A percentile compares a stretch with the other conserved stretches of the same genome.
These are phyloP conservation scores for Paramecium pentaurelia DNA, from an alignment of 73 alveolate genomes.

Conservation along the genomic window DNA sequence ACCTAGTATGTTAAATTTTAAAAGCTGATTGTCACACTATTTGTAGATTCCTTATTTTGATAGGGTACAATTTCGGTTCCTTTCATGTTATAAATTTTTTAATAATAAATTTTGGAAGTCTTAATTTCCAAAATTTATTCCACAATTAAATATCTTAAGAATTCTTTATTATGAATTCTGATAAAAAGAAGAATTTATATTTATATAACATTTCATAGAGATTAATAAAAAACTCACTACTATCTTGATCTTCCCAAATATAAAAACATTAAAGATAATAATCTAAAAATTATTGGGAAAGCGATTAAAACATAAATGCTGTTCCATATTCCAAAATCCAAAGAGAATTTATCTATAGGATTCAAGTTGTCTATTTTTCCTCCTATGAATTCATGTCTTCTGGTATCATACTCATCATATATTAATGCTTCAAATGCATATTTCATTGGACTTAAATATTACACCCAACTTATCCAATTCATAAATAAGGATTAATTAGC, in stretches of 20 bases:
- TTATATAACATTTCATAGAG: constrained; percentile 24
- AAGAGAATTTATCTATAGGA: background rate
- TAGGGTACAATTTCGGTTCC: background rate
- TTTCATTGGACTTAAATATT: constrained; percentile 73
- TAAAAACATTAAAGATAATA: background rate
- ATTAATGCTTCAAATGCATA: constrained; percentile 68
- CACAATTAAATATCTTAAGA: background rate
- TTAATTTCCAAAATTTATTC: background rate
- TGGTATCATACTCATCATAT: constrained; percentile 60
- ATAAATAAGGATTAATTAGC: constrained; percentile 57
- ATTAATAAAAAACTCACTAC: background rate
- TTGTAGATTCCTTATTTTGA: background rate
- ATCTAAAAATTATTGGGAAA: background rate
- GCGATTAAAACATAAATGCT: background rate
- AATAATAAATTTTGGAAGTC: background rate
- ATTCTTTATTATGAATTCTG: background rate
- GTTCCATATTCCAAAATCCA: background rate
- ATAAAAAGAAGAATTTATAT: background rate
- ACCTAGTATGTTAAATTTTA: background rate
- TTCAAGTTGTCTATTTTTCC: background rate
- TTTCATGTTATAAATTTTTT: background rate
- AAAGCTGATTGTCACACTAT: background rate
- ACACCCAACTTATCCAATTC: constrained; percentile 73
- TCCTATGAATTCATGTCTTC: background rate
- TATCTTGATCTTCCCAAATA: background rate